Percentiles rank a stretch among this genome's conserved stretches.
phyloP scores from a whole-genome alignment of 108 stramenopile genomes.

The Discostella pseudostelligera region DNA sequence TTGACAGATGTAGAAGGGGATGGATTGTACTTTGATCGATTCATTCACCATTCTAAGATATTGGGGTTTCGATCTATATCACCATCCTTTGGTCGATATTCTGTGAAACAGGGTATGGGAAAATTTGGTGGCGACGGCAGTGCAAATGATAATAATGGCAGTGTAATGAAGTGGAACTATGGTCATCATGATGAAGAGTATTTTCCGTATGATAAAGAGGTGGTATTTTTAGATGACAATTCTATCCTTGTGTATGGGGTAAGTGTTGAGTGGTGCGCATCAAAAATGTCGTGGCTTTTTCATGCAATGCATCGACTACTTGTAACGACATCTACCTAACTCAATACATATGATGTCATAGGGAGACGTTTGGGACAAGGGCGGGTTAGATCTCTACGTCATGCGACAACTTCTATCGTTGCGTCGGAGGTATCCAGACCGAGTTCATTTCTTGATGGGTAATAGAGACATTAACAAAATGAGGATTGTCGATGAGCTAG shows the following conservation, averaged over 20 bases:
- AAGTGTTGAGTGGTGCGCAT: conserved; percentile 1
- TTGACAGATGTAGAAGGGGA: conserved; percentile 89
- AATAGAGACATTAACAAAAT: conserved; percentile 92
- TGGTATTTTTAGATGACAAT: conserved; percentile 53
- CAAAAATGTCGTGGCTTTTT: no score
- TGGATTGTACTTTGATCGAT: conserved; percentile 74
- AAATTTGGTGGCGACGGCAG: neutral
- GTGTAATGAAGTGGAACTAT: conserved; percentile 20
- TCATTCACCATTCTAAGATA: conserved; percentile 70
- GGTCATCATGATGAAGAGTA: conserved; percentile 31
- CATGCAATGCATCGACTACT: no score
- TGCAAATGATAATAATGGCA: conserved; percentile 10
- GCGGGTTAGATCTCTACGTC: conserved; percentile 81
- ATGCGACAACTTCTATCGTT: conserved; percentile 77
- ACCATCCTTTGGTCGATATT: conserved; percentile 26
- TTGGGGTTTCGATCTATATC: conserved; percentile 49
- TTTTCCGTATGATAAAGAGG: conserved; percentile 68
- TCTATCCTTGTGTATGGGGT: conserved; percentile 39
- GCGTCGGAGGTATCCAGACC: conserved; percentile 62
- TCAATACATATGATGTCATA: conserved; percentile 50
- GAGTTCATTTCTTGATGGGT: conserved; percentile 82
- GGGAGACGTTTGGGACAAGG: conserved; percentile 89
- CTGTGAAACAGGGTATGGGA: neutral
- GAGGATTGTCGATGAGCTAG: conserved; percentile 72
- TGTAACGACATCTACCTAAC: conserved; percentile 2